These are phyloP conservation scores for Medicago ruthenica DNA, from an alignment of 306 rosid genomes.

Conservation along the genomic window DNA sequence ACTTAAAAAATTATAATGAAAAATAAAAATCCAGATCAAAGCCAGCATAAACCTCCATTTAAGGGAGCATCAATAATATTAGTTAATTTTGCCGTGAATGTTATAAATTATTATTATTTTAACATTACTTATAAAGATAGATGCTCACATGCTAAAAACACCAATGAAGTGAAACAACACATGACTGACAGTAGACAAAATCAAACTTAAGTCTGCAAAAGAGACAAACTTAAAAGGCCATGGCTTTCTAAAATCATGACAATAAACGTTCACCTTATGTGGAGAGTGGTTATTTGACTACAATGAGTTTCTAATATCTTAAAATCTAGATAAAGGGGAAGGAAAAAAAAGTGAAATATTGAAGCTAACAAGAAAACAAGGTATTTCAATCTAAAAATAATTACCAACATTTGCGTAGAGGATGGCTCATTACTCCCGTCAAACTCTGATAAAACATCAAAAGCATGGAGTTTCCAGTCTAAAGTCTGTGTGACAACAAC, in stretches of 20 bases:
- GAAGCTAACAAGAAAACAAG: slow-evolving; percentile 35
- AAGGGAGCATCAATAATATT: slow-evolving; percentile 8
- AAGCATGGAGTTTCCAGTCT: slow-evolving; percentile 99
- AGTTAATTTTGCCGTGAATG: too few relatives aligned
- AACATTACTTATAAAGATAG: too few relatives aligned
- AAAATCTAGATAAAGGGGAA: slow-evolving; percentile 27
- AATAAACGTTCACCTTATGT: slow-evolving; percentile 23
- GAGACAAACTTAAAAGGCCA: background rate
- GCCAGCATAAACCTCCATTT: slow-evolving; percentile 27
- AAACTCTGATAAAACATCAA: slow-evolving; percentile 93
- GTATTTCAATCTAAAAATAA: slow-evolving; percentile 37
- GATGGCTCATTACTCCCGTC: slow-evolving; percentile 78
- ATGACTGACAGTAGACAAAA: slow-evolving; percentile 37
- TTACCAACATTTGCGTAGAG: slow-evolving; percentile 86
- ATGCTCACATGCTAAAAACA: slow-evolving; percentile 17
- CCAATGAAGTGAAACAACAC: slow-evolving; percentile 28
- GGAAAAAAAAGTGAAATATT: background rate
- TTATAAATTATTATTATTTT: too few relatives aligned
- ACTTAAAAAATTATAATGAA: background rate
- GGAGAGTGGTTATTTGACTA: slow-evolving; percentile 32
- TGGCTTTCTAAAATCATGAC: slow-evolving; percentile 16
- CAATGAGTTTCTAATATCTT: slow-evolving; percentile 18
- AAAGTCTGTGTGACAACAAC: slow-evolving; percentile 94
- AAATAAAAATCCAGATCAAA: slow-evolving; percentile 16
- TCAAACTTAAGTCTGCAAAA: slow-evolving; percentile 31